These are phyloP conservation scores for Beta macrorhiza DNA, from an alignment of 179 eudicot genomes.

Conservation along the genomic window DNA sequence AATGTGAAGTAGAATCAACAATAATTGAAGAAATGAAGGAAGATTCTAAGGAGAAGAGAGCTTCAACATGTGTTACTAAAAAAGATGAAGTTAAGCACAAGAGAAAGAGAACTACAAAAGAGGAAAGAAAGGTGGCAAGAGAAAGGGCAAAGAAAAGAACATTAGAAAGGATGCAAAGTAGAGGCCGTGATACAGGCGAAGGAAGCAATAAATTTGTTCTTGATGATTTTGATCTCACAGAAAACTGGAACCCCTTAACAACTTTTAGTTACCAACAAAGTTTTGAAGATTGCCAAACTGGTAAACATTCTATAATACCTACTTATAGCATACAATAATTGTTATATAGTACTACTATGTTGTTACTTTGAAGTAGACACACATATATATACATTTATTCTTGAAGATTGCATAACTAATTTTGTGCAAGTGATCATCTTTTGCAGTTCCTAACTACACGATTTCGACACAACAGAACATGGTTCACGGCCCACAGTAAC, in stretches of 20 bases:
- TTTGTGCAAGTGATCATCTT: not conserved
- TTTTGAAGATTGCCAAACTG: slow-evolving; percentile 23
- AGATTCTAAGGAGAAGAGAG: slow-evolving; percentile 21
- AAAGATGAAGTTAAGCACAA: slow-evolving; percentile 18
- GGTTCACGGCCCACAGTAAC: slow-evolving; percentile 13
- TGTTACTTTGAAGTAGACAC: not conserved
- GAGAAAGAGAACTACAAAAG: slow-evolving; percentile 34
- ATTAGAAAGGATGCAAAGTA: slow-evolving; percentile 27
- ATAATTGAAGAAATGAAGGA: slow-evolving; percentile 4
- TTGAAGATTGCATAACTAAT: not conserved
- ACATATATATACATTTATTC: not conserved
- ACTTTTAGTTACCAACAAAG: slow-evolving; percentile 16
- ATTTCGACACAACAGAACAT: slow-evolving; percentile 12
- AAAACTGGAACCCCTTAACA: slow-evolving; percentile 14
- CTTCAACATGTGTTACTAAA: not conserved
- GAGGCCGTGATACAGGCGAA: not conserved
- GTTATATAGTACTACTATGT: not conserved
- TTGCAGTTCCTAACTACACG: slow-evolving; percentile 20
- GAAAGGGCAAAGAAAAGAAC: slow-evolving; percentile 49
- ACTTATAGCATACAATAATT: not conserved
- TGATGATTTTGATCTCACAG: not conserved
- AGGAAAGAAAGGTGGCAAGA: slow-evolving; percentile 40
- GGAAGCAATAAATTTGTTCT: not conserved
- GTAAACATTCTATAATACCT: not conserved
- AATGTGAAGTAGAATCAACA: slow-evolving; percentile 29